phyloP scores from a whole-genome alignment of 371 early-diverging fungal species.

The Apophysomyces ossiformis region DNA sequence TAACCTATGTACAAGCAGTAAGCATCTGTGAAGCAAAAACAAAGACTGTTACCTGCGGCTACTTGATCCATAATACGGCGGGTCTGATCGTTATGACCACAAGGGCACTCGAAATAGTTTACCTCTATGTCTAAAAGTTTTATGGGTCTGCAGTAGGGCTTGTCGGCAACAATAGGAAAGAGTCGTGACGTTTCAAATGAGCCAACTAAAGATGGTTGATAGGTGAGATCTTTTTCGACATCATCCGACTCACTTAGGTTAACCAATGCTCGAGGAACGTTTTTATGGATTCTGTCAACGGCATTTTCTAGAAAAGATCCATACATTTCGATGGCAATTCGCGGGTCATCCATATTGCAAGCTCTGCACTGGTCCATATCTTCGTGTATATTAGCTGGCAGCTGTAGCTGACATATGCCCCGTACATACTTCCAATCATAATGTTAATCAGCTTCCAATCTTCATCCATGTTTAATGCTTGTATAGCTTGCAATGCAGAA shows the following conservation, averaged over 20 bases:
- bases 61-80: not conserved
- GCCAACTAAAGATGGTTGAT: not conserved
- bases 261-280: constrained; percentile 16
- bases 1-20: not conserved
- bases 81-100: not conserved
- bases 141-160: not conserved
- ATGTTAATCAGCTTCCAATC: constrained; percentile 56
- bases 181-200: not conserved
- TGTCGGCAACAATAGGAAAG: not conserved
- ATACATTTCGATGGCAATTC: constrained; percentile 19
- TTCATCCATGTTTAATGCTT: constrained; percentile 27
- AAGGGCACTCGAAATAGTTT: not conserved
- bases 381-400: not conserved
- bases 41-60: not conserved
- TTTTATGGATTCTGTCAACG: constrained; percentile 15
- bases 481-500: constrained; percentile 18
- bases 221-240: not conserved
- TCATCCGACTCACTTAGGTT: constrained; percentile 17
- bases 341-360: constrained; percentile 13
- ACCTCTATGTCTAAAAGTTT: not conserved
- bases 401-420: not conserved
- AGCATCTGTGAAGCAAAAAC: not conserved
- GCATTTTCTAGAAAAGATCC: constrained; percentile 17
- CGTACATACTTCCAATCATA: constrained; percentile 50
- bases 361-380: constrained; percentile 28